Conservation (phyloP, 2,329 filamentous ascomycete species). For the Clarireedia homoeocarpa region DNA sequence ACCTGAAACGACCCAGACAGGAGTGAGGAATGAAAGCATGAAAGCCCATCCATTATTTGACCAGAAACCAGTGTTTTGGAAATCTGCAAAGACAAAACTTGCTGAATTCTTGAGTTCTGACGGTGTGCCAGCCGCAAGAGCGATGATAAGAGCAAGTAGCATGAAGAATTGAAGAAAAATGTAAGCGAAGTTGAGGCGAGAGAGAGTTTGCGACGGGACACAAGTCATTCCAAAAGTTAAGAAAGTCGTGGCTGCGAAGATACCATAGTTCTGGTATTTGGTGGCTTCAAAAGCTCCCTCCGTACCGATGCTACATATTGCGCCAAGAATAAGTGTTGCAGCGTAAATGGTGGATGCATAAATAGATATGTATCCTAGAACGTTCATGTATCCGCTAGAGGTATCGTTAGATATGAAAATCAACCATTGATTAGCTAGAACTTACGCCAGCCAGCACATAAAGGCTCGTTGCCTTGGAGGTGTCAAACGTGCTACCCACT, state of each 20-base stretch:
- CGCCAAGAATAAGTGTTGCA: slow-evolving; percentile 27
- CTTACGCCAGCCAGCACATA: slow-evolving; percentile 30
- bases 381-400: slow-evolving; percentile 28
- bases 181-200: slow-evolving; percentile 26
- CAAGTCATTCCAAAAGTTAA: slow-evolving; percentile 29
- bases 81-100: slow-evolving; percentile 25
- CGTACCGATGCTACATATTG: slow-evolving; percentile 22
- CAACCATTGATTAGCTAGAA: not conserved
- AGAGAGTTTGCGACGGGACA: slow-evolving; percentile 22
- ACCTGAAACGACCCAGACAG: slow-evolving; percentile 29
- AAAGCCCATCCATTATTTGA: slow-evolving; percentile 28
- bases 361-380: slow-evolving; percentile 29
- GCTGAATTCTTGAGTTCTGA: slow-evolving; percentile 23
- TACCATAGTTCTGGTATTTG: slow-evolving; percentile 28
- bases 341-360: slow-evolving; percentile 30
- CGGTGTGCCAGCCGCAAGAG: slow-evolving; percentile 25
- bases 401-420: not conserved
- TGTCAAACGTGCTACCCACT: slow-evolving; percentile 29
- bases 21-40: slow-evolving; percentile 27
- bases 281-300: slow-evolving; percentile 21
- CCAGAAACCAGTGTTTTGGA: slow-evolving; percentile 27
- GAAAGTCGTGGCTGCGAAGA: slow-evolving; percentile 25
- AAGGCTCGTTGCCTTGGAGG: slow-evolving; percentile 25
- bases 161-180: slow-evolving; percentile 27
- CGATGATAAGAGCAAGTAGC: slow-evolving; percentile 25